Percentiles rank a stretch among this genome's conserved stretches.
Conservation (phyloP, 2,329 filamentous ascomycete genomes). For the Cryphonectria parasitica region DNA sequence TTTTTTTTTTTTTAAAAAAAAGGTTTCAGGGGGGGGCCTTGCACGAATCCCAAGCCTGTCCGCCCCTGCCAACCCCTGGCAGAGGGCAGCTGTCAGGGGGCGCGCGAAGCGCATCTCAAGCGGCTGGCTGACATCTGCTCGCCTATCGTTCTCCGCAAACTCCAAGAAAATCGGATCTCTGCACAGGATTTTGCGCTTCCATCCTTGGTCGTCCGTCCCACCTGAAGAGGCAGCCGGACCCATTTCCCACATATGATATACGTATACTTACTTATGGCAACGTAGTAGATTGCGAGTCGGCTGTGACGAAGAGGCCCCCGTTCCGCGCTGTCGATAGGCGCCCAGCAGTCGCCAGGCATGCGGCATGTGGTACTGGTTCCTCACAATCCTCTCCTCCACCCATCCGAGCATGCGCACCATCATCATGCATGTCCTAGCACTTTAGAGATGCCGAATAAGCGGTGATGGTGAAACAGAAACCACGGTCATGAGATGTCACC, state of each 20-base stretch:
- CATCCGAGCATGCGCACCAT: background rate
- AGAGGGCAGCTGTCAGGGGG: conserved; percentile 5
- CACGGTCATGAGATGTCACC: background rate
- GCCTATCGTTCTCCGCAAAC: conserved; percentile 11
- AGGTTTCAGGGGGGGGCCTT: background rate
- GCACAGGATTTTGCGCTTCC: background rate
- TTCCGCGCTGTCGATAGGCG: conserved; percentile 16
- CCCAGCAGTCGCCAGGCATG: conserved; percentile 12
- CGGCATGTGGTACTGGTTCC: background rate
- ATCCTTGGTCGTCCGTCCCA: background rate
- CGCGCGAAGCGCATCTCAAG: conserved; percentile 1
- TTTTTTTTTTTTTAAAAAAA: background rate
- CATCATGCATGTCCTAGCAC: conserved; percentile 9
- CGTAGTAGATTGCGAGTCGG: conserved; percentile 9
- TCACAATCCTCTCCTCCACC: background rate
- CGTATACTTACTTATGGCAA: conserved; percentile 10
- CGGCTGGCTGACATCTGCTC: conserved; percentile 13
- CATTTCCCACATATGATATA: background rate
- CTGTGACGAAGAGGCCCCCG: conserved; percentile 11
- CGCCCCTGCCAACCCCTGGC: background rate
- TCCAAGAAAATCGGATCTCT: conserved; percentile 1
- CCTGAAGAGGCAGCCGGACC: conserved; percentile 12
- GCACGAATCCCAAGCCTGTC: background rate
- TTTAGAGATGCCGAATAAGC: conserved; percentile 19
- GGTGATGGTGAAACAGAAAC: conserved; percentile 11